Conservation (phyloP, 495 filamentous ascomycete species). For the Daldinia loculata region DNA sequence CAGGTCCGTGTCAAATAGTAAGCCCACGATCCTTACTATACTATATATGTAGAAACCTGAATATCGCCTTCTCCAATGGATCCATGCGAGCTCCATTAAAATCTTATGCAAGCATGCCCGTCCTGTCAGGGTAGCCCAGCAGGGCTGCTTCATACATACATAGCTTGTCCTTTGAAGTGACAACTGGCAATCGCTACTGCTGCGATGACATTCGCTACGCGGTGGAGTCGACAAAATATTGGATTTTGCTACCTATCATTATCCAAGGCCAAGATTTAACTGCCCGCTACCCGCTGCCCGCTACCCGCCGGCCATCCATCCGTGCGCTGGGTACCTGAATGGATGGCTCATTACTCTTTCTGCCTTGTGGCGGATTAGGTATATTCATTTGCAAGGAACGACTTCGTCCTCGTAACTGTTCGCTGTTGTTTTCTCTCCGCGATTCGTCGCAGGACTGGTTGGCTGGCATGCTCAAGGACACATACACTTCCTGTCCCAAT, state of each 20-base stretch:
- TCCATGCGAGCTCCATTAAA: constrained; percentile 19
- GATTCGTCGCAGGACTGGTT: background rate
- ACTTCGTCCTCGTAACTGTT: constrained; percentile 13
- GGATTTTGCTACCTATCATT: constrained; percentile 27
- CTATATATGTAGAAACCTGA: constrained; percentile 5
- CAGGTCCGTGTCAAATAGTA: constrained; percentile 2
- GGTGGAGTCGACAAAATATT: constrained; percentile 10
- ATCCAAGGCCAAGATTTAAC: constrained; percentile 14
- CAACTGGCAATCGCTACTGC: constrained; percentile 16
- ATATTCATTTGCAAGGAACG: constrained; percentile 14
- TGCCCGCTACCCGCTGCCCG: background rate
- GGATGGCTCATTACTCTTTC: constrained; percentile 26
- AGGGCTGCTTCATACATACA: background rate
- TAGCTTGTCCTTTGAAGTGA: background rate
- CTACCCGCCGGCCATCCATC: constrained; percentile 1
- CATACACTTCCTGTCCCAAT: background rate
- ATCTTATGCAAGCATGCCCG: constrained; percentile 24
- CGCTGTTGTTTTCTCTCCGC: background rate
- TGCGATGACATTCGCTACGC: background rate
- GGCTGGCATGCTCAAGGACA: background rate
- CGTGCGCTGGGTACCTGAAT: background rate
- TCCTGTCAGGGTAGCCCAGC: background rate
- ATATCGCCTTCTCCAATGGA: constrained; percentile 9
- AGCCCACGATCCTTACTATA: background rate
- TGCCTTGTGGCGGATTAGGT: constrained; percentile 17